Base-by-base conservation (phyloP, 441 rosid species). In the Erysimum pusillum region DNA sequence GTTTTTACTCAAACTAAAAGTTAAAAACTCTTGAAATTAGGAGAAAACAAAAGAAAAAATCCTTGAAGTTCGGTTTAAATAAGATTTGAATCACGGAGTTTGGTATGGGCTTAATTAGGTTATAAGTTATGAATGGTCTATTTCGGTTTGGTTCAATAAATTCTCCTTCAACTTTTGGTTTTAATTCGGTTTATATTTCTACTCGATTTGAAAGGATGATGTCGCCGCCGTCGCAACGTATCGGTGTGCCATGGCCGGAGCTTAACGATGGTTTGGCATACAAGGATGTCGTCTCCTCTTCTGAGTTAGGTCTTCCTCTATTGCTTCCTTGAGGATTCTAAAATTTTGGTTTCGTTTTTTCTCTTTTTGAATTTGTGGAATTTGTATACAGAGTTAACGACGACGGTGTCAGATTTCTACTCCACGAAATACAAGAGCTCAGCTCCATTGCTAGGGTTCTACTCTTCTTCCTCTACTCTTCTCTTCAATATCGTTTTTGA, bases 361-460 rank as follows among this genome's bases (percentile, higher is more conserved):
- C 9, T 1, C 13, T n/a, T 28, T 51, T 58, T 66, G 7, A 51
- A 32, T 32, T 52, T 65, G 48, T 44, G 48, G 39, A 39, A 38
- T 58, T 73, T 48, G 2, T 7, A 12, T 51, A 25, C 74, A 65
- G 82, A 75, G 49, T 54, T 53, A 46, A 68, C n/a, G 68, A 75
- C 76, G 15, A 75, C 76, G 15, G 44, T 79, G 44, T 69, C 73
- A 11, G 85, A 87, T 60, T 94, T 88, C 82, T 94, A 91, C 84
- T 87, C 87, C 15, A 80, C 74, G 49, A 91, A 88, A 61, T 83
- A 89, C 82, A 84, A 78, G 45, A 86, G 71, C 76, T 94, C 97
- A 28, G 98, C 99, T 85, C 99, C 99, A 20, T 70, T 82, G 60
- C 90, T 83, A 67, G 98, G 99, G 98, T 94, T 85, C 76, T 63